phyloP scores from a whole-genome alignment of 495 filamentous ascomycete species.

The Xylaria acuta region DNA sequence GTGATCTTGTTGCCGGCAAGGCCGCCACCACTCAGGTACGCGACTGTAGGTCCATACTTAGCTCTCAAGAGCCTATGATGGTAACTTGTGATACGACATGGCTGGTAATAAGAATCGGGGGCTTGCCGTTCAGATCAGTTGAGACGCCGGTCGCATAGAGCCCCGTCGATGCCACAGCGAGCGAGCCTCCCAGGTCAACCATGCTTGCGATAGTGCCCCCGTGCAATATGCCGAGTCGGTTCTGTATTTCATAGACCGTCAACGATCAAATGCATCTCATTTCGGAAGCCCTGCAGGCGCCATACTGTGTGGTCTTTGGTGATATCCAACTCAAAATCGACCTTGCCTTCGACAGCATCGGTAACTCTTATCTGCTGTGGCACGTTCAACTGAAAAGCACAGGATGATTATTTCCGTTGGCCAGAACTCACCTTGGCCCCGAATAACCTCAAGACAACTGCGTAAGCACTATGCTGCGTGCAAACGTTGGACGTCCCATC shows the following conservation, averaged over 20 bases:
- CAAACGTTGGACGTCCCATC: constrained; percentile 19
- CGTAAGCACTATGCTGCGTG: constrained; percentile 16
- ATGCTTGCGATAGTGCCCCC: constrained; percentile 95
- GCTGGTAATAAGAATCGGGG: constrained; percentile 2
- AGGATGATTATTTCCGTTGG: background rate
- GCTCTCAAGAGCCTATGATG: background rate
- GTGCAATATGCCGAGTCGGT: constrained; percentile 88
- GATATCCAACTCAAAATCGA: constrained; percentile 88
- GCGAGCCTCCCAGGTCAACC: constrained; percentile 91
- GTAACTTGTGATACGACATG: background rate
- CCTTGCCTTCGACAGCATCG: constrained; percentile 74
- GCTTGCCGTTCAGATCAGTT: constrained; percentile 84
- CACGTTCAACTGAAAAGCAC: background rate
- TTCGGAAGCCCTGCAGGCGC: background rate
- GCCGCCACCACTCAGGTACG: constrained; percentile 85
- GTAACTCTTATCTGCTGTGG: constrained; percentile 72
- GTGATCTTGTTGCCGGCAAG: constrained; percentile 77
- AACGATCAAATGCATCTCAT: background rate
- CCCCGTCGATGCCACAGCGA: constrained; percentile 91
- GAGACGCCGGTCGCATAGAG: constrained; percentile 89
- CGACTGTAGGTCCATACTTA: constrained; percentile 63
- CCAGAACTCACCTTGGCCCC: constrained; percentile 47
- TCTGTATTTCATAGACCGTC: constrained; percentile 56
- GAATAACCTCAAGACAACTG: constrained; percentile 42
- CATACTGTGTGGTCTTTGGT: constrained; percentile 86